A percentile compares a stretch with the other conserved stretches of the same genome.
These are phyloP conservation scores for Trypanosoma melophagium DNA, from an alignment of 208 protist genomes.

Conservation along the genomic window DNA sequence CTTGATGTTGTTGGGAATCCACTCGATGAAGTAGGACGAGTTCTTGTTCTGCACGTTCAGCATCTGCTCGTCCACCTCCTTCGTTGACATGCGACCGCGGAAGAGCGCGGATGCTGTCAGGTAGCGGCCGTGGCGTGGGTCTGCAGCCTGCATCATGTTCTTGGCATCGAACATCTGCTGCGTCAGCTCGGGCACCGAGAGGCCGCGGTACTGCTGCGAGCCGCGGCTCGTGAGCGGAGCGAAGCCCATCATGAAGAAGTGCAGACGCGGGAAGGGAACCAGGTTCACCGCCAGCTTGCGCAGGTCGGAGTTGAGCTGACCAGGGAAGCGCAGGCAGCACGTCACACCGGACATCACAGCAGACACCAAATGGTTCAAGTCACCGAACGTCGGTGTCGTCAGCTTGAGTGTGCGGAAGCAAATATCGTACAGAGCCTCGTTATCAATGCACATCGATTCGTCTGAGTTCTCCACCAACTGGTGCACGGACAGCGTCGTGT, in stretches of 20 bases:
- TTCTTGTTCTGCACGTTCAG: conserved; percentile 95
- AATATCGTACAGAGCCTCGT: conserved; percentile 99
- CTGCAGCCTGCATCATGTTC: conserved; percentile 96
- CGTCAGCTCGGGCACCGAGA: conserved; percentile 95
- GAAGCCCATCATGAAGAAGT: conserved; percentile 98
- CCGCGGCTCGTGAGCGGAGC: conserved; percentile 92
- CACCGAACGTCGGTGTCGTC: conserved; percentile 94
- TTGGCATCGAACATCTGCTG: conserved; percentile 98
- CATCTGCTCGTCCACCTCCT: conserved; percentile 97
- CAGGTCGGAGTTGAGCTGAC: conserved; percentile 96
- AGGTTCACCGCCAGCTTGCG: conserved; percentile 98
- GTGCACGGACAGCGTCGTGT: conserved; percentile 97
- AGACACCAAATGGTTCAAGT: conserved; percentile 97
- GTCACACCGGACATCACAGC: conserved; percentile 95
- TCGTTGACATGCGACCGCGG: conserved; percentile 94
- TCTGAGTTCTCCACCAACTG: conserved; percentile 98
- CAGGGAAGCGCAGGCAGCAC: conserved; percentile 96
- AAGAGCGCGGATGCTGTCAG: conserved; percentile 86
- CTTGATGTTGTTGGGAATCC: conserved; percentile 72
- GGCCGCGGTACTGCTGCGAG: conserved; percentile 82
- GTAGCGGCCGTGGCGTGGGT: conserved; percentile 62
- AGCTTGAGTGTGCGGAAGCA: conserved; percentile 98
- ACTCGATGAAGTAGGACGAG: conserved; percentile 93
- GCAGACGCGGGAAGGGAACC: conserved; percentile 98
- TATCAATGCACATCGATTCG: conserved; percentile 97